Conservation (phyloP, 352 stramenopile genomes). For the Phytophthora multivora region DNA sequence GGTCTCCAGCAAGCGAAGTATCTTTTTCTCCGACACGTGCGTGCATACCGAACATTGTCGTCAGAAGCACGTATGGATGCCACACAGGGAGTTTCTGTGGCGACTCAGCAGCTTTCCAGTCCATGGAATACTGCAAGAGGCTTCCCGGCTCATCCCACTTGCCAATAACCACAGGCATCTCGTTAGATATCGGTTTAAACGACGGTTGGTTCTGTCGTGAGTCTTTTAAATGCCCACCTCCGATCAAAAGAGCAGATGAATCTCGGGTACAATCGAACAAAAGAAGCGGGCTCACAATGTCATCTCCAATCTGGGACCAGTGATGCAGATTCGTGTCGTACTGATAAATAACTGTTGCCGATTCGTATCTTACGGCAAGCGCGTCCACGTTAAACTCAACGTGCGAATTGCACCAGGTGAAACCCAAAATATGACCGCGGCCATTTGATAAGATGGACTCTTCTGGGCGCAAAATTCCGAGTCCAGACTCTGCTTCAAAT, state of each 20-base stretch:
- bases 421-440: conserved; percentile 63
- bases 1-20: conserved; percentile 71
- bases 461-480: conserved; percentile 79
- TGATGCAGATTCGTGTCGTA: conserved; percentile 67
- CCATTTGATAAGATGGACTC: conserved; percentile 63
- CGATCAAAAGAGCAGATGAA: conserved; percentile 79
- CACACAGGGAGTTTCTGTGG: conserved; percentile 83
- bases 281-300: conserved; percentile 53
- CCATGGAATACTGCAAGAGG: conserved; percentile 71
- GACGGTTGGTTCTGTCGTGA: conserved; percentile 9
- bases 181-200: conserved; percentile 50
- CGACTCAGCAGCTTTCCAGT: conserved; percentile 74
- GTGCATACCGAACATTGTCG: conserved; percentile 86
- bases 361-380: conserved; percentile 74
- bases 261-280: conserved; percentile 86
- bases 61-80: conserved; percentile 85
- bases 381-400: conserved; percentile 87
- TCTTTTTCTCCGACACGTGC: conserved; percentile 80
- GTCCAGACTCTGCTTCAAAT: conserved; percentile 80
- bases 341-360: conserved; percentile 76
- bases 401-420: conserved; percentile 82
- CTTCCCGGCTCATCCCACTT: conserved; percentile 85
- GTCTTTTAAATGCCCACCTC: conserved; percentile 48
- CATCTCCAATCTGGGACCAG: conserved; percentile 68
- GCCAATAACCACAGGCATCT: conserved; percentile 77